Evolutionary conservation across 768 basidiomycete species (phyloP), one percentile per base, ranked within the genome.

Genomic region (Tricholoma hemisulphureum): DNA sequence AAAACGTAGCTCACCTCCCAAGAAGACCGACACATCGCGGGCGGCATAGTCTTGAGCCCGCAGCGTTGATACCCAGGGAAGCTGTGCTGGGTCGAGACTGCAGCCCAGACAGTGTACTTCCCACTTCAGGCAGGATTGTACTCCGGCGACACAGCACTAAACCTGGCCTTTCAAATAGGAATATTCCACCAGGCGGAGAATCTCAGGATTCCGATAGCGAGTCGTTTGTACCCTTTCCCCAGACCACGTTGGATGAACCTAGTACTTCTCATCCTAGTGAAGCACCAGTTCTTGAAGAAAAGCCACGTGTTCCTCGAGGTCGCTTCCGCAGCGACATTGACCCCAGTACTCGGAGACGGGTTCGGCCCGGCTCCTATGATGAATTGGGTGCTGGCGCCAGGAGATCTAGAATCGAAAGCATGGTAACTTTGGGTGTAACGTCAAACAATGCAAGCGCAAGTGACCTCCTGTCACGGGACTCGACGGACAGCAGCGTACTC

Each of bases 311-410:
- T 23, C 79, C 77, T 39, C 82, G 89, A 20, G 83, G 85, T 16
- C 83, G 89, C 29, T 88, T 90, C 74, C 85, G 88, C 67, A 89
- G 86, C 65, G 89, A 91, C 62, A 73, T 88, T 54, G 88, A 88
- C 63, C 84, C 84, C 4, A 82, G 75, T 54, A 65, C 72, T 16
- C 75, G 83, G 56, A 74, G 83, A 55, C 79, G 83, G 29, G 78
- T 78, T 14, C 77, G 87, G 37, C 88, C 88, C 14, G 84, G 73
- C 63, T 89, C 88, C 57, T 83, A 83, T 58, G 91, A 89, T 64
- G 91, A 87, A 56, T 70, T 84, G 57, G 84, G 83, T 14, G 76
- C 70, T 48, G 80, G 78, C 64, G 75, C 79, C 18, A 69, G 78
- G 55, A 77, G 84, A 56, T 81, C 87, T 52, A 77, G 91, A 69